These are phyloP conservation scores for Acanthamoeba sp. DNA, from an alignment of 208 protist genomes.

Conservation along the genomic window DNA sequence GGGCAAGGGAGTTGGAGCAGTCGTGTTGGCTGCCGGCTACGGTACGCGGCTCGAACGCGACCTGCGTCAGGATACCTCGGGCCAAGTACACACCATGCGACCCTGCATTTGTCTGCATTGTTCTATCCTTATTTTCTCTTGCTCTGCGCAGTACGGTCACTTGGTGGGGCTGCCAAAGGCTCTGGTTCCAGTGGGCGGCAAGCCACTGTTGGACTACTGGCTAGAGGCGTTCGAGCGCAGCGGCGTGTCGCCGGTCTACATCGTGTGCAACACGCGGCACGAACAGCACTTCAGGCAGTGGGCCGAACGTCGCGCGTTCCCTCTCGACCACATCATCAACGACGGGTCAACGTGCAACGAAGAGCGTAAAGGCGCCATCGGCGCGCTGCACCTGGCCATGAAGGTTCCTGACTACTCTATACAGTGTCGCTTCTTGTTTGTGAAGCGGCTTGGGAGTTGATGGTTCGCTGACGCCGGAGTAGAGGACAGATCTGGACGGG, in stretches of 20 bases:
- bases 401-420: too few species aligned
- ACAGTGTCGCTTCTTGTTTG: too few species aligned
- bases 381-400: not conserved
- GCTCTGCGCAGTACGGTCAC: not conserved
- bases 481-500: not conserved
- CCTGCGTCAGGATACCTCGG: not conserved
- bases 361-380: conserved; percentile 31
- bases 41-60: conserved; percentile 38
- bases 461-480: not conserved
- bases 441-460: too few species aligned
- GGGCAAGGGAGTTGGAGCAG: not conserved
- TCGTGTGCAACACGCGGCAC: conserved; percentile 37
- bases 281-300: conserved; percentile 13
- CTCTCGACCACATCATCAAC: conserved; percentile 24
- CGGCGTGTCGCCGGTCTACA: not conserved
- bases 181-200: conserved; percentile 23
- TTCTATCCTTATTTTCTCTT: too few species aligned
- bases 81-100: not conserved
- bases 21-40: conserved; percentile 52
- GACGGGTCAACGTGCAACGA: conserved; percentile 38
- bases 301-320: not conserved
- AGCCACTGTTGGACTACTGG: conserved; percentile 64
- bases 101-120: not conserved
- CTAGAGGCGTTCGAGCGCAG: conserved; percentile 25
- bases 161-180: conserved; percentile 45